Base-by-base conservation (phyloP, 805 yeast species). In the Metschnikowia rubicola region DNA sequence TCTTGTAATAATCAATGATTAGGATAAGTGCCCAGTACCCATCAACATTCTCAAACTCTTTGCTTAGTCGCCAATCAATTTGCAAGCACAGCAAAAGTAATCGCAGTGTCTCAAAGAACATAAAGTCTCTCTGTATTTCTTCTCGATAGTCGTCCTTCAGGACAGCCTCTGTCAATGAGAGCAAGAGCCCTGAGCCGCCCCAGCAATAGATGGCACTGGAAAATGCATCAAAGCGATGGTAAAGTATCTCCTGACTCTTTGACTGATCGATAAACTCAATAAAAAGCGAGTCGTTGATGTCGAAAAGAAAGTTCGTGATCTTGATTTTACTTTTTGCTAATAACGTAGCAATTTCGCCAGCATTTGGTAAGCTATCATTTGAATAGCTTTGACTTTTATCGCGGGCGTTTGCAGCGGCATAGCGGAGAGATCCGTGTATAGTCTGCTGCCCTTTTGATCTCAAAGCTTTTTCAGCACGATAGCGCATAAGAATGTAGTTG, bases 1-100 rank as follows among this genome's bases (percentile, higher is more conserved):
- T 58, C 51, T 68, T 71, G 56, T 79, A 81, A 28, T 74, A 66
- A 35, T 74, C 77, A 28, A 84, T 56, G 8, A 86, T 57, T 0
- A 83, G 74, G 0, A 78, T 74, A 1, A 86, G 58, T 3, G 83
- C 71, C 26, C 79, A 80, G 55, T 80, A 86, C 1, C 90, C 90
- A 52, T 76, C 77, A 3, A 70, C 67, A 13, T 74, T 68, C 53
- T 83, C 88, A 58, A 84, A 78, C 50, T 83, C 88, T 40, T 75
- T 74, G 29, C 71, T 62, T 43, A 76, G 65, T 35, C 82, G 67
- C 76, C 83, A 73, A 50, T 78, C 73, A 30, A 67, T 65, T n/a
- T 68, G 61, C 10, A 83, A 59, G 0, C 78, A 39, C 11, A 61
- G 58, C 30, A 83, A 70, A 3, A 83, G 62, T 0, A 78, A 46